Conservation (phyloP, 2,329 filamentous ascomycete genomes). For the Cercospora zeae-maydis region DNA sequence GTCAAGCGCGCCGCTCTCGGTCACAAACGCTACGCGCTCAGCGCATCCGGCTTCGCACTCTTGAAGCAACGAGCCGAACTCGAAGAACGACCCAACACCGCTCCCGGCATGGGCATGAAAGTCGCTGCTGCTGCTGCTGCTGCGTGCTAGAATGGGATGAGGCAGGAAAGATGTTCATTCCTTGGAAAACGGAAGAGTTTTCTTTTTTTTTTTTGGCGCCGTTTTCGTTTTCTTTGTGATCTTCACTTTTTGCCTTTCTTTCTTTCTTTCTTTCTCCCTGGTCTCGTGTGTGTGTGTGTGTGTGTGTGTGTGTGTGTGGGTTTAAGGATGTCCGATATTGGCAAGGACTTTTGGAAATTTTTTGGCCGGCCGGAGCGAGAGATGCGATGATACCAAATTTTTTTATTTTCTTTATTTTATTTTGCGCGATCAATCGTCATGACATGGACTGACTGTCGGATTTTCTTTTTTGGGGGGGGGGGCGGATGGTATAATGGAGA, state of each 20-base stretch:
- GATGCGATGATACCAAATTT: neutral
- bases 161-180: too few relatives aligned
- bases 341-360: neutral
- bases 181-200: neutral
- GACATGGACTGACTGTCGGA: neutral
- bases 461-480: neutral
- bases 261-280: too few relatives aligned
- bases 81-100: neutral
- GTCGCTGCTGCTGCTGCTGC: neutral
- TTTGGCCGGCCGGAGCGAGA: neutral
- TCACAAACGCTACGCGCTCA: conserved; percentile 16
- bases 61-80: conserved; percentile 12
- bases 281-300: too few relatives aligned
- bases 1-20: neutral
- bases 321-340: neutral
- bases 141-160: neutral
- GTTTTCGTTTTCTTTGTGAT: neutral
- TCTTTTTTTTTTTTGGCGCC: neutral
- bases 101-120: neutral
- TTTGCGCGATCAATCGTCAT: neutral
- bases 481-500: too few relatives aligned
- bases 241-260: too few relatives aligned
- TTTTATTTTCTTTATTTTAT: too few relatives aligned
- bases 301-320: too few relatives aligned
- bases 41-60: conserved; percentile 14